These are phyloP conservation scores for Francoa sonchifolia DNA, from an alignment of 441 rosid genomes.

Conservation along the genomic window DNA sequence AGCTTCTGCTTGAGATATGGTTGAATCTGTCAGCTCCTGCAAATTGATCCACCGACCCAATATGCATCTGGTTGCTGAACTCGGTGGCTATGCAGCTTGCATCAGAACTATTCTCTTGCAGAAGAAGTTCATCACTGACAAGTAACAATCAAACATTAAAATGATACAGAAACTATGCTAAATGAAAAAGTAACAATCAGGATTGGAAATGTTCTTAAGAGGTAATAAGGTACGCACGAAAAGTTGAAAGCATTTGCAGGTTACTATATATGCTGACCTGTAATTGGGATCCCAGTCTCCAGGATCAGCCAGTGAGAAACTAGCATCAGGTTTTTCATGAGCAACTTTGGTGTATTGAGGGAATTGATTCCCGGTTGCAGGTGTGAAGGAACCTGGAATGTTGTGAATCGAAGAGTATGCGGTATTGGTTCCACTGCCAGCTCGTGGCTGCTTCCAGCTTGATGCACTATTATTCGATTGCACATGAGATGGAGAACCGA, in stretches of 20 bases:
- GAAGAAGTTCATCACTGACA: constrained; percentile 79
- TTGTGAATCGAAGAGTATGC: constrained; percentile 41
- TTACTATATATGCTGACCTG: constrained; percentile 48
- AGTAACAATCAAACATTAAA: constrained; percentile 14
- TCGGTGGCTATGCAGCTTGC: constrained; percentile 42
- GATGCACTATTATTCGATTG: constrained; percentile 37
- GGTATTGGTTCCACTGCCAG: constrained; percentile 31
- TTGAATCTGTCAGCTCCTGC: constrained; percentile 33
- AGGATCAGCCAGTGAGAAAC: constrained; percentile 67
- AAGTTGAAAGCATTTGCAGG: no score
- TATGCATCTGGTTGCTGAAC: constrained; percentile 63
- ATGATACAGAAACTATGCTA: no score
- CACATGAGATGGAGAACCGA: constrained; percentile 42
- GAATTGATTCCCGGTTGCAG: constrained; percentile 30
- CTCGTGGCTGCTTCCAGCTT: constrained; percentile 52
- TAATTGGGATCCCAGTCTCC: constrained; percentile 99
- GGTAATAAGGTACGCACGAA: no score
- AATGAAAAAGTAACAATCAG: no score
- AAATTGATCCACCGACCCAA: constrained; percentile 40
- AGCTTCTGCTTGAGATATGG: constrained; percentile 28
- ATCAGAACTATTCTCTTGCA: constrained; percentile 77
- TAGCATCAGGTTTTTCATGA: constrained; percentile 44
- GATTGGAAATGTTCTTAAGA: no score
- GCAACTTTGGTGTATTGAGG: constrained; percentile 32
- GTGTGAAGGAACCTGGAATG: constrained; percentile 31